phyloP scores from a whole-genome alignment of 805 yeast genomes.

The Cyberlindnera suaveolens region DNA sequence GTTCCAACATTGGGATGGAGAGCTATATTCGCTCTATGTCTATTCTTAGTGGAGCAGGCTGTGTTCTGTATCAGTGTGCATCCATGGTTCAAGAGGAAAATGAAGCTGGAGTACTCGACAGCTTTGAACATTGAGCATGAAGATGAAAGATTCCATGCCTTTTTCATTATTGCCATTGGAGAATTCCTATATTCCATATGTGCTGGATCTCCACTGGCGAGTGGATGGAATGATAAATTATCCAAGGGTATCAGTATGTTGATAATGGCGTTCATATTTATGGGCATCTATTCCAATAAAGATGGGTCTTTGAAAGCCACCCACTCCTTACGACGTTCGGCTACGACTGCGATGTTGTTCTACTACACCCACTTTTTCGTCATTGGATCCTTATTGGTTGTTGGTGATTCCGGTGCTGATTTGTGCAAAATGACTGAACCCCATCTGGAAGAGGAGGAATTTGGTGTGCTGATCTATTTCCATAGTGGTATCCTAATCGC shows the following conservation, averaged over 20 bases:
- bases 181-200: constrained; percentile 53
- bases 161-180: constrained; percentile 59
- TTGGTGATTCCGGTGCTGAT: constrained; percentile 57
- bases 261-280: constrained; percentile 40
- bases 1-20: constrained; percentile 36
- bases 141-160: constrained; percentile 53
- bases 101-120: constrained; percentile 43
- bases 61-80: constrained; percentile 35
- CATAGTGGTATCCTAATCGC: constrained; percentile 48
- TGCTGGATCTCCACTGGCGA: constrained; percentile 40
- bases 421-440: constrained; percentile 29
- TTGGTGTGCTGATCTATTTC: constrained; percentile 42
- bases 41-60: constrained; percentile 36
- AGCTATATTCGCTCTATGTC: constrained; percentile 37
- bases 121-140: constrained; percentile 64
- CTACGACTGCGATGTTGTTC: constrained; percentile 39
- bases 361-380: constrained; percentile 44
- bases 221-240: constrained; percentile 34
- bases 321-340: constrained; percentile 49
- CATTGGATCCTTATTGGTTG: constrained; percentile 43
- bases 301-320: constrained; percentile 42
- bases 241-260: constrained; percentile 44
- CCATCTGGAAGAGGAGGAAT: constrained; percentile 24
- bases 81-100: constrained; percentile 37
- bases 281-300: constrained; percentile 51